phyloP scores from a whole-genome alignment of 2,329 filamentous ascomycete species.

The Pleomassaria siparia region DNA sequence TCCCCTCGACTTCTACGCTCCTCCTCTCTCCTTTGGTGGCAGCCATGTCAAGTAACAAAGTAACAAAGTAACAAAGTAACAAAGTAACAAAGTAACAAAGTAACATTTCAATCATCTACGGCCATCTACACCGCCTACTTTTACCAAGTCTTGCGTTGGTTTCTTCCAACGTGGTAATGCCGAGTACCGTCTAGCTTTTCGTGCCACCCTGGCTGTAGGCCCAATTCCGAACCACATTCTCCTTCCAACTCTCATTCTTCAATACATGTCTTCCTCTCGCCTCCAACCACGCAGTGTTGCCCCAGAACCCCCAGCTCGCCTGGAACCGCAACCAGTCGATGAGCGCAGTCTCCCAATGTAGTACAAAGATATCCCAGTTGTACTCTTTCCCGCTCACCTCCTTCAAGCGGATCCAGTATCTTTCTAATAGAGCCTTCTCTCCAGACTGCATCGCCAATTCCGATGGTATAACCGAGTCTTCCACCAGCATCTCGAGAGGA shows the following conservation, averaged over 20 bases:
- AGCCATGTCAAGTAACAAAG: too few species aligned
- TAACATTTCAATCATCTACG: too few species aligned
- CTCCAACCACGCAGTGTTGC: conserved; percentile 39
- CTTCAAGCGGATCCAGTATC: conserved; percentile 51
- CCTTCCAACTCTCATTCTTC: conserved; percentile 24
- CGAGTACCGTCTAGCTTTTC: too few species aligned
- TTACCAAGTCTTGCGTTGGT: too few species aligned
- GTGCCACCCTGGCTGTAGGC: not conserved
- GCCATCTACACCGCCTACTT: too few species aligned
- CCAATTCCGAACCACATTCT: conserved; percentile 13
- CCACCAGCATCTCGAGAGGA: conserved; percentile 55
- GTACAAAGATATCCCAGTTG: conserved; percentile 55
- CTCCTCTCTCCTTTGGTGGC: too few species aligned
- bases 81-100: too few species aligned
- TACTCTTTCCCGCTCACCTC: conserved; percentile 46
- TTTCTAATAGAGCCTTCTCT: conserved; percentile 54
- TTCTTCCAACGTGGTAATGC: too few species aligned
- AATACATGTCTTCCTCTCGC: conserved; percentile 32
- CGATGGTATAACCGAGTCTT: conserved; percentile 28
- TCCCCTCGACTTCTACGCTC: too few species aligned
- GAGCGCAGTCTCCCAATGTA: conserved; percentile 67
- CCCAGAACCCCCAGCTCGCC: conserved; percentile 43
- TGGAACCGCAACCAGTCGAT: conserved; percentile 64
- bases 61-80: too few species aligned
- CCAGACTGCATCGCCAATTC: conserved; percentile 53